These are phyloP conservation scores for Yamadazyma pseudoaaseri DNA, from an alignment of 1,139 yeast genomes.

Conservation along the genomic window DNA sequence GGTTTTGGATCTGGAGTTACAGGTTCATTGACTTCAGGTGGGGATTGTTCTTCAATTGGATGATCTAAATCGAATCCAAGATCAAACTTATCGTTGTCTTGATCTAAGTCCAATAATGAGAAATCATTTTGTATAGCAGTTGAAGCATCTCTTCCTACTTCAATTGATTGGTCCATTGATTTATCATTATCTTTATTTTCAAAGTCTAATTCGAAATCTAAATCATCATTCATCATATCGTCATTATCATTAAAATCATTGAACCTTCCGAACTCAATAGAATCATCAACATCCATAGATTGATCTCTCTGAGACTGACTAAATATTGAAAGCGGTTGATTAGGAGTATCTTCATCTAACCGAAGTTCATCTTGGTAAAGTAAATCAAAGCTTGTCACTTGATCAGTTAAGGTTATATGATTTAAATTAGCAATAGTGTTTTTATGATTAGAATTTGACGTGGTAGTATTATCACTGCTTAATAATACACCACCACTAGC, in stretches of 20 bases:
- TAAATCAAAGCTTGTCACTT: slow-evolving; percentile 76
- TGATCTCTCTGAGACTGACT: not conserved
- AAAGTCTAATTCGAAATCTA: slow-evolving; percentile 51
- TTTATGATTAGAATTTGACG: slow-evolving; percentile 37
- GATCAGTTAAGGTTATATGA: slow-evolving; percentile 66
- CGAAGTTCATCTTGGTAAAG: slow-evolving; percentile 63
- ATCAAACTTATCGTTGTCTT: slow-evolving; percentile 13
- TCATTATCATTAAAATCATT: slow-evolving; percentile 22
- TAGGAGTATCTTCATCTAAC: slow-evolving; percentile 40
- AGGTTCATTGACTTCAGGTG: slow-evolving; percentile 16
- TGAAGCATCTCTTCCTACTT: slow-evolving; percentile 46
- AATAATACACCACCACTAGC: slow-evolving; percentile 38
- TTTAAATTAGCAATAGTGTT: slow-evolving; percentile 41
- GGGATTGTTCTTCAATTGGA: slow-evolving; percentile 29
- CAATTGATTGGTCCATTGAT: slow-evolving; percentile 37
- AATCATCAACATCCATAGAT: slow-evolving; percentile 35
- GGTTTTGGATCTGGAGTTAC: slow-evolving; percentile 18
- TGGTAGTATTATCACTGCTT: slow-evolving; percentile 38
- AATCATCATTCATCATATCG: slow-evolving; percentile 39
- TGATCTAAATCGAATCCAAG: slow-evolving; percentile 26
- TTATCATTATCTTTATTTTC: slow-evolving; percentile 13
- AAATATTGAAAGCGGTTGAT: not conserved
- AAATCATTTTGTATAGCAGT: slow-evolving; percentile 24
- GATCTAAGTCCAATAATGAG: slow-evolving; percentile 26
- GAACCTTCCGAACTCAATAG: slow-evolving; percentile 60